Evolutionary conservation across 2,329 filamentous ascomycete species (phyloP), one percentile per base, ranked within the genome.

Genomic region (Neonectria sp.): DNA sequence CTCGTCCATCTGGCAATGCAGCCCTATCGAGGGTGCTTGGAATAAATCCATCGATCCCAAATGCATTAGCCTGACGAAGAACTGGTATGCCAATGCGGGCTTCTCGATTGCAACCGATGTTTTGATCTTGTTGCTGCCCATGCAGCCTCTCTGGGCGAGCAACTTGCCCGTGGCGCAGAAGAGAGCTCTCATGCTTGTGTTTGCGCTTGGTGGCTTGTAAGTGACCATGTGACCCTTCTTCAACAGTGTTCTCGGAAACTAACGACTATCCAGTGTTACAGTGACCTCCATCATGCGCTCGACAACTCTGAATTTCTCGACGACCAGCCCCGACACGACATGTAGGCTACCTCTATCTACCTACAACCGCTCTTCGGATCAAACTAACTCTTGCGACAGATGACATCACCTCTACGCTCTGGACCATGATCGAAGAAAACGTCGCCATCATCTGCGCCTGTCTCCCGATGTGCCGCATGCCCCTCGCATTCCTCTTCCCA

Each of bases 1-100:
- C 3, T 81, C 82, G 3, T 86, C 85, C 6, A 81, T 88, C 55
- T 84, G 83, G 72, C 85, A 89, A 68, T 89, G 87, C 73, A 80
- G 63, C 2, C 87, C 87, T 3, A 78, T 89, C 48, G 63, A 73
- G 2, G 80, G 82, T 9, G 82, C 83, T 4, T 89, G 84, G 83
- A 78, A 86, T 63, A 83, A 82, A 67, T 76, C 76, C 2, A 71
- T 81, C 15, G 72, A 79, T 0, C 83, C 84, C 0, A 77, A 69
- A 4, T 88, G 86, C 71, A 83, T 88, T 71, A 80, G 80, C 67
- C 74, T 85, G 45, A 82, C 82, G 2, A 77, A 75, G 6, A 83
- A 84, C 67, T 88, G 86, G 85, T 83, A 85, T 63, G 80, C 83
- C 51, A 86, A 87, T 68, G 85, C 82, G 1, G 80, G 81, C 1